Evolutionary conservation across 768 basidiomycete species (phyloP).

Genomic region (Sarcodon aspratus): DNA sequence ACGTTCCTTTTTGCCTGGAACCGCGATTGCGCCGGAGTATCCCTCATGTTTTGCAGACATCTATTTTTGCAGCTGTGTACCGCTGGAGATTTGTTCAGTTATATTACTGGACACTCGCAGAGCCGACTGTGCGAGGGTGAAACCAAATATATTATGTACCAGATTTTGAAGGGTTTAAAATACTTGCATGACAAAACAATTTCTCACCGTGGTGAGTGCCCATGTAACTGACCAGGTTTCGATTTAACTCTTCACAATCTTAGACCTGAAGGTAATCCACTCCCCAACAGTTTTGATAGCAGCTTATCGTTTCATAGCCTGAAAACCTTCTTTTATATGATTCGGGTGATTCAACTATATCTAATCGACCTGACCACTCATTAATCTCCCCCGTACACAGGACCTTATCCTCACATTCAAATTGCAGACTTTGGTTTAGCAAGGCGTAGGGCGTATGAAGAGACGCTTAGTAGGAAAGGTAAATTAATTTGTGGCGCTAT

Average conservation of each 20-base stretch:
- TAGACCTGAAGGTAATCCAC: background rate
- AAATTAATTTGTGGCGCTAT: background rate
- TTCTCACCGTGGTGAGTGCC: slow-evolving; percentile 60
- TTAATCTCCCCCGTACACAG: slow-evolving; percentile 27
- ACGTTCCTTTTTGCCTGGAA: background rate
- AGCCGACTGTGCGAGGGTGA: slow-evolving; percentile 64
- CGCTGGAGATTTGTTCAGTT: slow-evolving; percentile 82
- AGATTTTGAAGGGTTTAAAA: slow-evolving; percentile 56
- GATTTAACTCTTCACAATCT: background rate
- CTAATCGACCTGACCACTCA: background rate
- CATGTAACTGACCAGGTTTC: background rate
- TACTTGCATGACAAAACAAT: slow-evolving; percentile 65
- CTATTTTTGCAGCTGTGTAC: slow-evolving; percentile 82
- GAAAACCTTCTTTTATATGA: slow-evolving; percentile 73
- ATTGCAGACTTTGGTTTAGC: slow-evolving; percentile 86
- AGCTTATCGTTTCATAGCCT: slow-evolving; percentile 29
- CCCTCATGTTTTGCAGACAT: slow-evolving; percentile 30
- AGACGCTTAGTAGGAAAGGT: slow-evolving; percentile 40
- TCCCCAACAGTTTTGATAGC: background rate
- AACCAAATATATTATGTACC: slow-evolving; percentile 76
- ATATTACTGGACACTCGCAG: slow-evolving; percentile 53
- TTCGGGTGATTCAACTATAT: background rate
- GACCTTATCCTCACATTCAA: slow-evolving; percentile 73
- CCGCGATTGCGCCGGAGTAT: background rate
- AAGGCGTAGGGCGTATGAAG: slow-evolving; percentile 65